Percentiles rank a stretch among this genome's conserved stretches.
Evolutionary conservation across 257 asterid genomes (phyloP).

Genomic region (Paulownia fortunei): DNA sequence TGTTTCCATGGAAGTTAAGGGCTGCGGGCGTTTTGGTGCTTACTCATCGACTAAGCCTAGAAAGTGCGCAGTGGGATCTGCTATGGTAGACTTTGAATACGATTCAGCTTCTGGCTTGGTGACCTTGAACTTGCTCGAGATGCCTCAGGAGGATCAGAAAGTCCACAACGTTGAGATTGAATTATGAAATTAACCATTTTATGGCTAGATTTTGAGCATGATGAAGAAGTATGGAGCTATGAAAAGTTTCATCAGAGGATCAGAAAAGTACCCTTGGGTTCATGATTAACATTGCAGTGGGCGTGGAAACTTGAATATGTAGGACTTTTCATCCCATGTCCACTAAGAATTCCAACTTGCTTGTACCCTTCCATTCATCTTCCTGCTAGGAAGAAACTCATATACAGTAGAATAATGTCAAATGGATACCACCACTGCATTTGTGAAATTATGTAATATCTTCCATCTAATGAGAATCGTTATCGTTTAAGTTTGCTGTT

Average conservation of each 20-base stretch:
- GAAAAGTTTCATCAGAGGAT: not conserved
- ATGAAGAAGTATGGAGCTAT: slow-evolving; percentile 25
- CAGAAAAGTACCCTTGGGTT: not conserved
- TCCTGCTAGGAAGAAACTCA: not conserved
- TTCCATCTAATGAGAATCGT: not conserved
- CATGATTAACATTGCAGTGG: not conserved
- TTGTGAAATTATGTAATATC: not conserved
- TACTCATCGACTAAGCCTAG: slow-evolving; percentile 55
- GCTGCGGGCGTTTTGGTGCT: slow-evolving; percentile 59
- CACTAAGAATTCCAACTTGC: not conserved
- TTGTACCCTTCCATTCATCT: slow-evolving; percentile 17
- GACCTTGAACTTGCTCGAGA: slow-evolving; percentile 44
- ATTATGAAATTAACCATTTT: slow-evolving; percentile 31
- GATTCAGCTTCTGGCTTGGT: slow-evolving; percentile 45
- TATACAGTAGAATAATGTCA: not conserved
- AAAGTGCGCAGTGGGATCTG: slow-evolving; percentile 44
- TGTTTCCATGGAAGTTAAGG: slow-evolving; percentile 49
- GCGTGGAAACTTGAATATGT: slow-evolving; percentile 20
- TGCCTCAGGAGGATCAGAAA: slow-evolving; percentile 50
- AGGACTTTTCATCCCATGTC: slow-evolving; percentile 14
- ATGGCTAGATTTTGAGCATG: slow-evolving; percentile 27
- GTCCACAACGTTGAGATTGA: slow-evolving; percentile 52
- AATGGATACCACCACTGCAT: not conserved
- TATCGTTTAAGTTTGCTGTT: slow-evolving; percentile 7
- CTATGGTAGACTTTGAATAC: slow-evolving; percentile 41